These are phyloP conservation scores for Fraxinus quadrangulata DNA, from an alignment of 257 asterid species.

Conservation along the genomic window DNA sequence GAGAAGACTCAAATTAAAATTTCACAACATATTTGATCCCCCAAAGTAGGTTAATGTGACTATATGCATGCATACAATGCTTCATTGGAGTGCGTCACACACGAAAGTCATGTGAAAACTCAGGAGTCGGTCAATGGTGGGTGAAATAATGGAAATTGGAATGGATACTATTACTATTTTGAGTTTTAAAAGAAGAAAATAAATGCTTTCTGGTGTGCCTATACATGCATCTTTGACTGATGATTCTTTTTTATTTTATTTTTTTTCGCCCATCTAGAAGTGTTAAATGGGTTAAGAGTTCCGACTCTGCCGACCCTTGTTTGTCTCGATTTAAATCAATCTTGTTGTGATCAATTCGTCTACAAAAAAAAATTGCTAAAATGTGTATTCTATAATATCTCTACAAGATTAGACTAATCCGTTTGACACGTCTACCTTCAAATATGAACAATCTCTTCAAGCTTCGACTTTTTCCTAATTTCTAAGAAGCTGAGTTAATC, in stretches of 20 bases:
- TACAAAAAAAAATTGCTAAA: too few relatives aligned
- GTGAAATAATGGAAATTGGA: too few relatives aligned
- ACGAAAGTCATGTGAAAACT: background rate
- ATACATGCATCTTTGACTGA: background rate
- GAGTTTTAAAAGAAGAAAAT: background rate
- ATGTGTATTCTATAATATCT: too few relatives aligned
- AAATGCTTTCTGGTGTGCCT: background rate
- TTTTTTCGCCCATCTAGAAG: background rate
- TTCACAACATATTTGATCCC: background rate
- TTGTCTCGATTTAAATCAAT: background rate
- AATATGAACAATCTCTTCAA: background rate
- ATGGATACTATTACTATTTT: too few relatives aligned
- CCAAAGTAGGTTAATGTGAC: background rate
- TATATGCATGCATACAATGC: background rate
- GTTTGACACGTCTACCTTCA: background rate
- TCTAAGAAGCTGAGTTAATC: background rate
- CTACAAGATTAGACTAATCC: too few relatives aligned
- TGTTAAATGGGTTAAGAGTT: background rate
- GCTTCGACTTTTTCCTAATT: background rate
- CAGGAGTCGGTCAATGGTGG: background rate
- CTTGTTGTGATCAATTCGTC: background rate
- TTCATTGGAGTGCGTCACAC: background rate
- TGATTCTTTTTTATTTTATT: background rate
- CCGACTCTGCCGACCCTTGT: background rate
- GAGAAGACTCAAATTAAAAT: background rate